A percentile compares a stretch with the other conserved stretches of the same genome.
Conservation (phyloP, 352 stramenopile species). For the Phytophthora nicotianae region DNA sequence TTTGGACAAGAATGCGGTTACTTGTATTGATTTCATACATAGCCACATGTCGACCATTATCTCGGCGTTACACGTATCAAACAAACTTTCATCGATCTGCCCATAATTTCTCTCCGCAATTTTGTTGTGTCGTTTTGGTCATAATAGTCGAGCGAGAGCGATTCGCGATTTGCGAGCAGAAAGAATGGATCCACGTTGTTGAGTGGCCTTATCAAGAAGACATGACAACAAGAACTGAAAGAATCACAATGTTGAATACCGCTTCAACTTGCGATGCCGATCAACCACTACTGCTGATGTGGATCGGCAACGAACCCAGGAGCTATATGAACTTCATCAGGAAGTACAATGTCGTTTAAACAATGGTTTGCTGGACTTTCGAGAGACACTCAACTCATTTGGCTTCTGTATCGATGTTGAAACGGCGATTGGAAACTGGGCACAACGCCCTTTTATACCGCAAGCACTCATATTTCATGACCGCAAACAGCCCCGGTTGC, state of each 20-base stretch:
- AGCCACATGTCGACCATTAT: not conserved
- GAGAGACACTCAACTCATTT: constrained; percentile 4
- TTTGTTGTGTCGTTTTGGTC: not conserved
- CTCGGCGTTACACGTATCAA: no score
- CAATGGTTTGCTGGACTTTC: not conserved
- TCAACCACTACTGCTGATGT: no score
- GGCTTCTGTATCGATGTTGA: constrained; percentile 1
- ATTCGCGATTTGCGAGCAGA: not conserved
- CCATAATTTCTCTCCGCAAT: not conserved
- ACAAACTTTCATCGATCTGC: not conserved
- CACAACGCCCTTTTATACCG: constrained; percentile 7
- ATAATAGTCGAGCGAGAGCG: not conserved
- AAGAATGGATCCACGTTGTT: no score
- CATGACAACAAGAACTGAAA: no score
- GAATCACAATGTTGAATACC: no score
- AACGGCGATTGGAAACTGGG: constrained; percentile 10
- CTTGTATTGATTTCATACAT: not conserved
- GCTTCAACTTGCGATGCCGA: no score
- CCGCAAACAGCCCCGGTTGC: not conserved
- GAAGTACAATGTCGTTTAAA: no score
- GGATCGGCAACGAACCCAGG: no score
- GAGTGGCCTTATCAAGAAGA: no score
- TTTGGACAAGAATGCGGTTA: not conserved
- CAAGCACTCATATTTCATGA: constrained; percentile 4
- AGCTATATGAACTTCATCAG: no score